Base-by-base conservation (phyloP, 768 basidiomycete genomes). In the Kwoniella dejecticola region DNA sequence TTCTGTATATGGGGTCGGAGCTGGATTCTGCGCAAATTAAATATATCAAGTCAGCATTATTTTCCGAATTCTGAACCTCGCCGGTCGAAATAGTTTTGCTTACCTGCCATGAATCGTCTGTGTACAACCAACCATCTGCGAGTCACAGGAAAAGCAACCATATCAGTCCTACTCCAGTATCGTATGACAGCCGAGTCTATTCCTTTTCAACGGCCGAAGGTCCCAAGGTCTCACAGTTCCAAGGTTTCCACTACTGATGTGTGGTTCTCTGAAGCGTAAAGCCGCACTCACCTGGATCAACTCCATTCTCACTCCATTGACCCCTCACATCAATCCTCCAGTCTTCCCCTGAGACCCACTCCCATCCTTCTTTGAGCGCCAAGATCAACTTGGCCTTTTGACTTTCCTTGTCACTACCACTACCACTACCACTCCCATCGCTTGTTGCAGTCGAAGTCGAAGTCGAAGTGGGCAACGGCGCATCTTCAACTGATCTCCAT, bases 41-140 rank as follows among this genome's bases (percentile, higher is more conserved):
- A 38, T 17, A 23, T 52, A 17, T n/a, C 17, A n/a, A 30, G 23
- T 24, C 53, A 29, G 24, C 21, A 42, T 3, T 33, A 21, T 4
- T 15, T 38, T 11, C 17, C 33, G 33, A 53, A n/a, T n/a, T 10
- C 6, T 4, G 1, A 36, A 30, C 19, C 12, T 2, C 6, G 4
- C 13, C 4, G 17, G 33, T 7, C 17, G 15, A 19, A 52, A 52
- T 4, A 52, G 17, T 15, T 46, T 24, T n/a, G 58, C 65, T 64
- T 38, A 69, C 72, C 62, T 73, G 70, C 77, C 77, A 78, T n/a
- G 71, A 72, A 64, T 78, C 77, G 52, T 78, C 74, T 17, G 71
- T 64, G 46, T 78, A 78, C 21, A 68, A 63, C 77, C 77, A 78
- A 1, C 77, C 77, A 26, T 75, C 77, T 77, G 53, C 2, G n/a